phyloP scores from a whole-genome alignment of 1,284 basidiomycete genomes.

The Pyrrhoderma noxium region DNA sequence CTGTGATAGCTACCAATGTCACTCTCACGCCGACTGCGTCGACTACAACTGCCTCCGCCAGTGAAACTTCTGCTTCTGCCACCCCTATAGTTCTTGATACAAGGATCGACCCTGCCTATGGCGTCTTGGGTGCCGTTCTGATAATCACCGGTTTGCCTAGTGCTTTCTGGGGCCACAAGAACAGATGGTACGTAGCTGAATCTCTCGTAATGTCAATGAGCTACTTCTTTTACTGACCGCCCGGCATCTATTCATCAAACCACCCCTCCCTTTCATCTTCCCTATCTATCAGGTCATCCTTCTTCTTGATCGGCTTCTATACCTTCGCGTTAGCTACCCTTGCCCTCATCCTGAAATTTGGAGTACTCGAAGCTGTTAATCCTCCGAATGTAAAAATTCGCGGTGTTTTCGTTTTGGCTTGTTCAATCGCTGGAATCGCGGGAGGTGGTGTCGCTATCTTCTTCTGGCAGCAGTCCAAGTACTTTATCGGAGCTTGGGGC shows the following conservation, averaged over 20 bases:
- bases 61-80: conserved; percentile 39
- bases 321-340: conserved; percentile 79
- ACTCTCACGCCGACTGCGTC: conserved; percentile 38
- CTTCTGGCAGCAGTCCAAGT: conserved; percentile 83
- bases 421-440: conserved; percentile 70
- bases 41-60: conserved; percentile 29
- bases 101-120: conserved; percentile 81
- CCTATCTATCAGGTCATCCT: conserved; percentile 62
- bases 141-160: conserved; percentile 87
- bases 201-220: background rate
- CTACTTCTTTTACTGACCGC: background rate
- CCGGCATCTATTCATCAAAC: background rate
- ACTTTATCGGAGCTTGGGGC: conserved; percentile 83
- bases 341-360: conserved; percentile 86
- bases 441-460: conserved; percentile 84
- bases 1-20: conserved; percentile 47
- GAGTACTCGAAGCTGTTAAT: conserved; percentile 74
- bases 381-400: conserved; percentile 72
- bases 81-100: conserved; percentile 58
- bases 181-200: conserved; percentile 60
- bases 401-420: conserved; percentile 86
- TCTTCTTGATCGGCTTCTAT: conserved; percentile 90
- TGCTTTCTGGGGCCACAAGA: conserved; percentile 88
- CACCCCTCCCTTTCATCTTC: background rate
- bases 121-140: conserved; percentile 80